phyloP scores from a whole-genome alignment of 1,139 yeast species.

The Candida pseudoviswanathii region DNA sequence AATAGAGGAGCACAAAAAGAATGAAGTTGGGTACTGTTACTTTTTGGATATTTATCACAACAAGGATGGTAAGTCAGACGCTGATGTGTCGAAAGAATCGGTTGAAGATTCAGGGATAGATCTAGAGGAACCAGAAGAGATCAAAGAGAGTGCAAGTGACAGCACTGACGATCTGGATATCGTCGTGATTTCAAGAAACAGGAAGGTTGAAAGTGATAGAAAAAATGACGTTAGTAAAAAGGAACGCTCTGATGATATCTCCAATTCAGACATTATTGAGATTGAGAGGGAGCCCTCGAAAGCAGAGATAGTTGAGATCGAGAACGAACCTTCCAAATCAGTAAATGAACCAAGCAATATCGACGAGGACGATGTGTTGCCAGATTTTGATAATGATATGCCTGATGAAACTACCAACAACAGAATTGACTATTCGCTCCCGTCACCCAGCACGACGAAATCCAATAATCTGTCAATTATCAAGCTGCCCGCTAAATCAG shows the following conservation, averaged over 20 bases:
- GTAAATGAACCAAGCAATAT: neutral
- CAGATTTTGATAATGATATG: neutral
- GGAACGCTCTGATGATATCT: no score
- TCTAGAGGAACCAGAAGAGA: neutral
- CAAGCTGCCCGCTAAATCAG: neutral
- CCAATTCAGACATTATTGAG: no score
- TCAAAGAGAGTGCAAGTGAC: neutral
- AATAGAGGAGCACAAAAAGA: conserved; percentile 47
- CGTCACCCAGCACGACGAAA: conserved; percentile 94
- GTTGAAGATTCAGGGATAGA: neutral
- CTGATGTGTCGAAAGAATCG: neutral
- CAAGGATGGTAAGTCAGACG: neutral
- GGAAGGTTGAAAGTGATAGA: neutral
- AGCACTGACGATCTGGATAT: neutral
- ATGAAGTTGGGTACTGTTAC: conserved; percentile 51
- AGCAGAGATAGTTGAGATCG: neutral
- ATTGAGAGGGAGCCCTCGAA: neutral
- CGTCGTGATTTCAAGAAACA: neutral
- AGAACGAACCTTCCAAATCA: neutral
- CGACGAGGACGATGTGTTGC: neutral
- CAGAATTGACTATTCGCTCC: conserved; percentile 71
- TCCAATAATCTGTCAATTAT: conserved; percentile 1
- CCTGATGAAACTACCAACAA: neutral
- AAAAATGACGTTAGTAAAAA: neutral
- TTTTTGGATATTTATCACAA: conserved; percentile 28